These are phyloP conservation scores for Perilla frutescens DNA, from an alignment of 257 asterid genomes.

Conservation along the genomic window DNA sequence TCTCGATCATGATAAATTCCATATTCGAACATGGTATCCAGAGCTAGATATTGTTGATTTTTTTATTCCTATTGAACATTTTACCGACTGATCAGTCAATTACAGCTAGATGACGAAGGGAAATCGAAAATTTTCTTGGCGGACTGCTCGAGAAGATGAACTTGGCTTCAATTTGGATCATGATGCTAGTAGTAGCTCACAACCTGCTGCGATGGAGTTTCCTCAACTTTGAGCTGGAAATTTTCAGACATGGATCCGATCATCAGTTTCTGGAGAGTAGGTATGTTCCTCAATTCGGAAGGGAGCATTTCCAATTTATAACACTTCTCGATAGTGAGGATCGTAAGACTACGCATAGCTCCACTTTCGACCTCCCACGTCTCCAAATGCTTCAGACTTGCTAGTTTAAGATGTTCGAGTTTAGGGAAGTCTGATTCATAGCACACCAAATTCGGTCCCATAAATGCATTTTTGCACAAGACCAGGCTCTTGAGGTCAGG, in stretches of 20 bases:
- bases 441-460: constrained; percentile 28
- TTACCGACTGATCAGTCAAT: too few relatives aligned
- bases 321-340: constrained; percentile 33
- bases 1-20: too few relatives aligned
- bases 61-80: too few relatives aligned
- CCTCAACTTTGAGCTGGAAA: constrained; percentile 6
- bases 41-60: too few relatives aligned
- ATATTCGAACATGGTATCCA: too few relatives aligned
- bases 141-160: too few relatives aligned
- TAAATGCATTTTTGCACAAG: constrained; percentile 40
- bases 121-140: too few relatives aligned
- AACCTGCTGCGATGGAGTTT: too few relatives aligned
- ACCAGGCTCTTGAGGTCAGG: constrained; percentile 36
- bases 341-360: constrained; percentile 41
- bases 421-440: constrained; percentile 25
- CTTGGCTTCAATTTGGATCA: too few relatives aligned
- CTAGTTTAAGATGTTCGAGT: constrained; percentile 40
- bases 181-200: too few relatives aligned
- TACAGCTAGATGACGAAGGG: too few relatives aligned
- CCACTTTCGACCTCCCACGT: constrained; percentile 17
- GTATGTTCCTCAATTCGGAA: neutral
- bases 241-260: constrained; percentile 22
- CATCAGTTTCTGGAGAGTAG: constrained; percentile 21
- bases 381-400: constrained; percentile 23
- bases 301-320: constrained; percentile 28